A percentile compares a stretch with the other conserved stretches of the same genome.
These are phyloP conservation scores for Amaranthus hypochondriacus DNA, from an alignment of 148 eudicot species.

Conservation along the genomic window DNA sequence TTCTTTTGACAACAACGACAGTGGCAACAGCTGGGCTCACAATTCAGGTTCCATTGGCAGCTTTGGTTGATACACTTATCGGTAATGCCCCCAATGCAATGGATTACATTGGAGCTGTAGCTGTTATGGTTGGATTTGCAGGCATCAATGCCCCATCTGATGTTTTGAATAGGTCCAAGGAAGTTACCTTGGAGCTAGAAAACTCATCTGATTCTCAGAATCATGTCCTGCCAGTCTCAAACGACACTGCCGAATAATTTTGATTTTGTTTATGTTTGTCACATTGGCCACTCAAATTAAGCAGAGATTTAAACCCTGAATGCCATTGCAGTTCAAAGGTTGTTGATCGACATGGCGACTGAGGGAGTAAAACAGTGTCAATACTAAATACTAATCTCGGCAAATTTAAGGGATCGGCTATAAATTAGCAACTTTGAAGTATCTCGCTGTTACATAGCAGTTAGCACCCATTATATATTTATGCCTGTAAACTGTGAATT, in stretches of 20 bases:
- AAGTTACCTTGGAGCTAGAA: slow-evolving; percentile 39
- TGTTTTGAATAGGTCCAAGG: slow-evolving; percentile 36
- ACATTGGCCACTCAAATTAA: not conserved
- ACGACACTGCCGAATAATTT: slow-evolving; percentile 6
- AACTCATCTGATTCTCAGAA: slow-evolving; percentile 19
- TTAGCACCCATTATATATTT: no score
- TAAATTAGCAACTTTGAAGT: not conserved
- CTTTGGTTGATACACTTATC: slow-evolving; percentile 62
- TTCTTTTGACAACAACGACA: slow-evolving; percentile 87
- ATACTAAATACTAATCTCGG: no score
- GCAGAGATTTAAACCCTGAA: not conserved
- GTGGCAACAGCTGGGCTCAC: slow-evolving; percentile 99
- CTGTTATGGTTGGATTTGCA: slow-evolving; percentile 76
- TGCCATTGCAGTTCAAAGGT: not conserved
- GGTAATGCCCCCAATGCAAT: slow-evolving; percentile 62
- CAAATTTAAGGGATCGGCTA: not conserved
- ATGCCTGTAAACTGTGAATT: no score
- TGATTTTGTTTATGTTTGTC: not conserved
- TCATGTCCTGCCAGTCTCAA: slow-evolving; percentile 6
- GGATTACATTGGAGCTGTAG: slow-evolving; percentile 82
- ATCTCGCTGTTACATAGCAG: not conserved
- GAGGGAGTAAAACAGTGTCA: not conserved
- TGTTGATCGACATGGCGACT: not conserved
- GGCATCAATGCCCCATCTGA: slow-evolving; percentile 82
- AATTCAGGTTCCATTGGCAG: slow-evolving; percentile 92